Base-by-base conservation (phyloP, 2,329 filamentous ascomycete species). In the Trichoderma polysporum region DNA sequence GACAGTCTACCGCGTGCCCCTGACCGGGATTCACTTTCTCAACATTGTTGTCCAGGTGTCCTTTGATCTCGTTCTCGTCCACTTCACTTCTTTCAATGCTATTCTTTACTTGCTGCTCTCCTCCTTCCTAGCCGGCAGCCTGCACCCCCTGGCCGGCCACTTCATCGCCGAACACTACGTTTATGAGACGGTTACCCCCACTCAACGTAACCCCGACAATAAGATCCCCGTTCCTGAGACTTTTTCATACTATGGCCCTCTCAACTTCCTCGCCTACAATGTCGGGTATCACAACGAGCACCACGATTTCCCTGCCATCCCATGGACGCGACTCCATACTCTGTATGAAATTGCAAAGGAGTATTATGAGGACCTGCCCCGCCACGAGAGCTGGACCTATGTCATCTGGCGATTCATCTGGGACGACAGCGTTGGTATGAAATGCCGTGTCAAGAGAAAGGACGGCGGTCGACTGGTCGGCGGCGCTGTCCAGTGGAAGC, bases 91-190 rank as follows among this genome's bases (percentile, higher is more conserved):
- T 53, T 74, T 82, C 65, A 86, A 89, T 71, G 85, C 92, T 0
- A 76, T 98, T 53, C 85, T 88, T 70, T 99, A 99, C 83, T 83
- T 99, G 49, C 83, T 99, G 61, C 81, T 96, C 72, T 95, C 91
- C 74, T 95, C 92, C 60, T 98, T 99, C 84, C 86, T 99, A 2
- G 95, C 95, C 1, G 95, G 95, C 39, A 94, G 91, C 54, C 85
- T 99, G 35, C 95, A 99, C 81, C 95, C 95, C 3, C 92, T 94
- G 68, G 95, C 95, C 0, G 95, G 93, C 52, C 95, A 99, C 82
- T 99, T 99, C 84, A 99, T 99, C 79, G 94, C 95, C 67, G 95
- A 99, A 82, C 95, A 99, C 80, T 94, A 94, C 80, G 91, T 94
- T 71, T 94, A 93, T 76, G 84, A 89, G 73, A 88, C 87, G 60